Evolutionary conservation across 106 monocot species (phyloP).

Genomic region (Phalaenopsis aphrodite): DNA sequence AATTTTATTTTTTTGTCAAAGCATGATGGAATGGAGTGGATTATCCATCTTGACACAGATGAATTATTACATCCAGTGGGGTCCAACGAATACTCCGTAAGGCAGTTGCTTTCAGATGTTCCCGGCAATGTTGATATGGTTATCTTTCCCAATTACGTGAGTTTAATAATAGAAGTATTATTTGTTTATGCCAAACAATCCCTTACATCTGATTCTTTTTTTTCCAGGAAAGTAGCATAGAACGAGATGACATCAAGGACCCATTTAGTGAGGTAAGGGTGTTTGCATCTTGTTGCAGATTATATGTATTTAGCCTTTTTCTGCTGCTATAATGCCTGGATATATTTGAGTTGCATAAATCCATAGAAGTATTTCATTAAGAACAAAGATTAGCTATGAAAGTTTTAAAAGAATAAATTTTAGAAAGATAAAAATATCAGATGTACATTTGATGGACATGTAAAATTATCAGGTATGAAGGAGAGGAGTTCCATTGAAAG

Average conservation of each 20-base stretch:
- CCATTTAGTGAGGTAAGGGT: slow-evolving; percentile 71
- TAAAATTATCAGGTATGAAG: too few relatives aligned
- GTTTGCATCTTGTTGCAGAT: not conserved
- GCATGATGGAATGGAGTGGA: slow-evolving; percentile 85
- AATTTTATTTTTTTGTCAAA: slow-evolving; percentile 11
- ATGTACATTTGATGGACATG: too few relatives aligned
- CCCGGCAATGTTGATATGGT: slow-evolving; percentile 92
- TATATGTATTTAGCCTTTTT: not conserved
- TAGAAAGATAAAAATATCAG: too few relatives aligned
- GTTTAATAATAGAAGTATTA: slow-evolving; percentile 7
- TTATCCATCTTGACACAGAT: slow-evolving; percentile 90
- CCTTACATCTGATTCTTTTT: not conserved
- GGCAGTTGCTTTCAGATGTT: slow-evolving; percentile 60
- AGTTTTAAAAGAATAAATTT: too few relatives aligned
- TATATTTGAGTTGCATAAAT: not conserved
- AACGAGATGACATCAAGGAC: slow-evolving; percentile 79
- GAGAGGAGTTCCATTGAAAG: too few relatives aligned
- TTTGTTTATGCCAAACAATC: not conserved
- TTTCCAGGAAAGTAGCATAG: slow-evolving; percentile 80
- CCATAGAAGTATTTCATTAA: not conserved
- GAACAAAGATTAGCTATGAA: too few relatives aligned
- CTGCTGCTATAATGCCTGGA: not conserved
- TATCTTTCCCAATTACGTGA: slow-evolving; percentile 91
- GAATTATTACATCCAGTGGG: slow-evolving; percentile 83
- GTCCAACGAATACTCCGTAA: slow-evolving; percentile 63